phyloP scores from a whole-genome alignment of 73 alveolate species.

The Paraurostyla sp. region DNA sequence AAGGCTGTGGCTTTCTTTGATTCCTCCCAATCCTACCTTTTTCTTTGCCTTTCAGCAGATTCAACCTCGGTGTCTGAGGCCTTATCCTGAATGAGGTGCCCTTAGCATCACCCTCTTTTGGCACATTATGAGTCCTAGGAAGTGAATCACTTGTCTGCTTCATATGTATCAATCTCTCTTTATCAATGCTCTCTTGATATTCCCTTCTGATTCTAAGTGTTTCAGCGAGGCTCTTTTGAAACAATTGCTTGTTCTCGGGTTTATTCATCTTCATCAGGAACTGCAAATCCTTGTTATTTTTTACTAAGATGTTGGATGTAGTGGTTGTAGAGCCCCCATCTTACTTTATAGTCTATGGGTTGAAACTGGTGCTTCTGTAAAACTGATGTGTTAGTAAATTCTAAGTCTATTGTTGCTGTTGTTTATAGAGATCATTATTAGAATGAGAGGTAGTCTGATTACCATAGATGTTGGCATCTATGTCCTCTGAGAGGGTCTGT shows the following conservation, averaged over 20 bases:
- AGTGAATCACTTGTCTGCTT: too few species aligned
- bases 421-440: neutral
- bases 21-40: slow-evolving; percentile 7
- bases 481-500: neutral
- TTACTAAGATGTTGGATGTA: neutral
- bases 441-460: neutral
- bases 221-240: slow-evolving; percentile 39
- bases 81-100: slow-evolving; percentile 68
- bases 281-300: neutral
- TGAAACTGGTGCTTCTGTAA: slow-evolving; percentile 32
- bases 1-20: slow-evolving; percentile 38
- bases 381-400: neutral
- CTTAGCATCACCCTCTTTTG: slow-evolving; percentile 40
- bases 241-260: slow-evolving; percentile 5
- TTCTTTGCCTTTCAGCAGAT: slow-evolving; percentile 43
- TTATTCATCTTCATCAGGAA: slow-evolving; percentile 16
- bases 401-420: neutral
- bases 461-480: neutral
- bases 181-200: slow-evolving; percentile 20
- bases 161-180: neutral
- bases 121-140: neutral
- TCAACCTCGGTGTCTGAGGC: slow-evolving; percentile 70
- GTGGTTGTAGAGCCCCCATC: too few species aligned
- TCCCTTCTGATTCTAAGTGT: slow-evolving; percentile 38
- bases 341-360: neutral